Conservation (phyloP, 2,329 filamentous ascomycete species). For the Metarhizium anisopliae region DNA sequence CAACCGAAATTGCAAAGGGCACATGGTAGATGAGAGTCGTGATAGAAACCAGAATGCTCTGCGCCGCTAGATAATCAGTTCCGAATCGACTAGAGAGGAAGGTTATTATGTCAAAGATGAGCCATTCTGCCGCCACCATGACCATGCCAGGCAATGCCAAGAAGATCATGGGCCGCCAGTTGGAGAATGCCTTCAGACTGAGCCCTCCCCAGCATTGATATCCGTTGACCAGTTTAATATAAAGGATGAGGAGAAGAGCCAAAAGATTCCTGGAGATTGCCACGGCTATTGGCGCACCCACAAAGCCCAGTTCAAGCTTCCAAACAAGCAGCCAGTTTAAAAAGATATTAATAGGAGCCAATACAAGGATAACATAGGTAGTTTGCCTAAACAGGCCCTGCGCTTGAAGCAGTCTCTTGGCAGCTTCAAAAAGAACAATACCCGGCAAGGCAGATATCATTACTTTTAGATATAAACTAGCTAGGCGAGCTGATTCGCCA, state of each 20-base stretch:
- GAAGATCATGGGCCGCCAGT: conserved; percentile 72
- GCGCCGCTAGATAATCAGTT: conserved; percentile 69
- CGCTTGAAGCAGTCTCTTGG: conserved; percentile 70
- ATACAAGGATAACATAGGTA: conserved; percentile 63
- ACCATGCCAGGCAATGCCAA: conserved; percentile 78
- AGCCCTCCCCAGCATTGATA: conserved; percentile 75
- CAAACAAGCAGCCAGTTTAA: conserved; percentile 71
- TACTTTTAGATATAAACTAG: conserved; percentile 61
- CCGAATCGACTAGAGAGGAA: conserved; percentile 69
- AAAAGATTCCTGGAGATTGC: conserved; percentile 67
- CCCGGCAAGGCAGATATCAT: conserved; percentile 63
- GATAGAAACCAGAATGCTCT: conserved; percentile 71
- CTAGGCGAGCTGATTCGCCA: conserved; percentile 54
- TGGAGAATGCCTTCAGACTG: conserved; percentile 54
- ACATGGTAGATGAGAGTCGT: conserved; percentile 76
- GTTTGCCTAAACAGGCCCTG: conserved; percentile 70
- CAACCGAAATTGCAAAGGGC: conserved; percentile 83
- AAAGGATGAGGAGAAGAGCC: conserved; percentile 61
- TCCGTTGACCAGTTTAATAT: conserved; percentile 62
- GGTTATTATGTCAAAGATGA: conserved; percentile 82
- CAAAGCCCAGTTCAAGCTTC: conserved; percentile 41
- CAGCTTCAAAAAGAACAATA: conserved; percentile 64
- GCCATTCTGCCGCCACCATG: conserved; percentile 86
- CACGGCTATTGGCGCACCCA: conserved; percentile 72
- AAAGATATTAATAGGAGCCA: conserved; percentile 64